Percentiles rank a stretch among this genome's conserved stretches.
phyloP scores from a whole-genome alignment of 108 stramenopile genomes.

The Seminavis robusta region DNA sequence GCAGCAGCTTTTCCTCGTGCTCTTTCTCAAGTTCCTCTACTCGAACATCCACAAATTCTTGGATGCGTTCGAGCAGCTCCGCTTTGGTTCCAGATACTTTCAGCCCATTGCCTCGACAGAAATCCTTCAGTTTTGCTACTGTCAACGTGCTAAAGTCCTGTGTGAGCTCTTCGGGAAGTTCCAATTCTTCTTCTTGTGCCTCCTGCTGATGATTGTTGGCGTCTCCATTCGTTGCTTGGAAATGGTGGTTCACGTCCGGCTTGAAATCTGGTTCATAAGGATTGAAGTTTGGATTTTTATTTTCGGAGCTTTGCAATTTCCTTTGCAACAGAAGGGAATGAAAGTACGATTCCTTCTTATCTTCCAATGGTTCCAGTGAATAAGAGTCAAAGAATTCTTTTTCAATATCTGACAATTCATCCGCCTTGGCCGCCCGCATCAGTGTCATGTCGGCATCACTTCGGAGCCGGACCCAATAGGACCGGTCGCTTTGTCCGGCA shows the following conservation, averaged over 20 bases:
- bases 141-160: slow-evolving; percentile 46
- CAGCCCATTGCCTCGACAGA: slow-evolving; percentile 61
- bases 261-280: neutral
- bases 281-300: neutral
- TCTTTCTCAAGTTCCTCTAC: too few species aligned
- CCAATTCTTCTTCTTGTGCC: too few species aligned
- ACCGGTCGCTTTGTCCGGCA: slow-evolving; percentile 16
- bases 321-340: neutral
- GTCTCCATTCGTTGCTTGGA: too few species aligned
- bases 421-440: slow-evolving; percentile 33
- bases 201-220: too few species aligned
- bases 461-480: slow-evolving; percentile 24
- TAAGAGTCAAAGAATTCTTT: slow-evolving; percentile 38
- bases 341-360: slow-evolving; percentile 12
- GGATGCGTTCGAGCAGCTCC: slow-evolving; percentile 52
- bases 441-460: slow-evolving; percentile 11
- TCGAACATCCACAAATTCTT: slow-evolving; percentile 13
- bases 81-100: slow-evolving; percentile 67
- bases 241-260: neutral
- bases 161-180: neutral
- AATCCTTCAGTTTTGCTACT: slow-evolving; percentile 60
- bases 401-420: slow-evolving; percentile 37
- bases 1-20: neutral
- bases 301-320: neutral
- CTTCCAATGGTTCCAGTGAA: slow-evolving; percentile 1